Evolutionary conservation across 148 eudicot species (phyloP).

Genomic region (Cornus florida): DNA sequence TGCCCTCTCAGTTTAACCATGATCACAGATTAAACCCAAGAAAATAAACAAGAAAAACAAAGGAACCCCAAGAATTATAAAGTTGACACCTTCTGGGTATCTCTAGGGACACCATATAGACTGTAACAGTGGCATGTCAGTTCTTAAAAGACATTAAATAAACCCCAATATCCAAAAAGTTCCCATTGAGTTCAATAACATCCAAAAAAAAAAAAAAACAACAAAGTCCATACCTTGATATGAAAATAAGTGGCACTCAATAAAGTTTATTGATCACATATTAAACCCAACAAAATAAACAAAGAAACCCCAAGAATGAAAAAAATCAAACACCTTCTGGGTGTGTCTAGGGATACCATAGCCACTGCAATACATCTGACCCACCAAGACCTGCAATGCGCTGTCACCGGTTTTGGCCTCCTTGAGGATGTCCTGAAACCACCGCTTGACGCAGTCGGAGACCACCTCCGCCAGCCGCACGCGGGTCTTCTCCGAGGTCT

Average conservation of each 20-base stretch:
- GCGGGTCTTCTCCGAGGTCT: conserved; percentile 23
- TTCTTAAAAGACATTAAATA: neutral
- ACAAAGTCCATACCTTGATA: no score
- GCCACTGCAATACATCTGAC: conserved; percentile 80
- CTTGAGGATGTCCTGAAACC: conserved; percentile 77
- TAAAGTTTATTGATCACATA: no score
- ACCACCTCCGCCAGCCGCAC: conserved; percentile 48
- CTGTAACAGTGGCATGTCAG: conserved; percentile 36
- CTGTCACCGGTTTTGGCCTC: conserved; percentile 74
- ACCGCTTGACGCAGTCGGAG: conserved; percentile 59
- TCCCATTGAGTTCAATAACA: no score
- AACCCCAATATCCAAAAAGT: no score
- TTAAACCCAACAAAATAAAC: neutral
- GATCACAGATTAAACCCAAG: no score
- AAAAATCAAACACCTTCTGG: conserved; percentile 42
- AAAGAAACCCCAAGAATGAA: neutral
- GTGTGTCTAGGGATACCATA: conserved; percentile 61
- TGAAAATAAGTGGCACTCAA: no score
- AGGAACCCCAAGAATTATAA: neutral
- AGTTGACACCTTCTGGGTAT: conserved; percentile 28
- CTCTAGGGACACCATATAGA: conserved; percentile 61
- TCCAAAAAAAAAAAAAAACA: no score
- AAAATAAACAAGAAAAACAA: neutral
- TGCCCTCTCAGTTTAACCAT: no score
- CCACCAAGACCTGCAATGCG: conserved; percentile 73